These are phyloP conservation scores for Leptographium radiaticola DNA, from an alignment of 2,329 filamentous ascomycete species.

Conservation along the genomic window DNA sequence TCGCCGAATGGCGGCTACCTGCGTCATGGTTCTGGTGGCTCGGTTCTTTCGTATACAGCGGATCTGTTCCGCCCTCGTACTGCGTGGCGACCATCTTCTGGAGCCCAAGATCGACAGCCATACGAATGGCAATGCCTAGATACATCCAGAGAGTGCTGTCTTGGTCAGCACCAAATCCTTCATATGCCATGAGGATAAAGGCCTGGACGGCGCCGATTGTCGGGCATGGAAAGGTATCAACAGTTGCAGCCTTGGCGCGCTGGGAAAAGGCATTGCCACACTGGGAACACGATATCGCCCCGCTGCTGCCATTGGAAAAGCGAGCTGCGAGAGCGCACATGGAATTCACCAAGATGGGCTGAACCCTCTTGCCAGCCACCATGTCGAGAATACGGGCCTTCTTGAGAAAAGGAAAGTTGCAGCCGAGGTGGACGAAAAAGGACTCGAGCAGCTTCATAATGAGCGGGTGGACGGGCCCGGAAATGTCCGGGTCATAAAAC, in stretches of 20 bases:
- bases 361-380: constrained; percentile 67
- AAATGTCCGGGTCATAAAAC: constrained; percentile 62
- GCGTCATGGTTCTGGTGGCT: constrained; percentile 19
- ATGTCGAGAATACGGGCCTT: constrained; percentile 60
- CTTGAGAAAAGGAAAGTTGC: constrained; percentile 74
- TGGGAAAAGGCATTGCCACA: constrained; percentile 69
- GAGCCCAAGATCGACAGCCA: constrained; percentile 69
- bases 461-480: constrained; percentile 56
- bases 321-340: constrained; percentile 72
- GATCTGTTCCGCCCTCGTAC: constrained; percentile 37
- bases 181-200: constrained; percentile 71
- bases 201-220: constrained; percentile 76
- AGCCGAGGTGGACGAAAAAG: constrained; percentile 73
- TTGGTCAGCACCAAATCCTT: constrained; percentile 77
- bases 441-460: constrained; percentile 66
- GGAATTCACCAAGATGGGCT: constrained; percentile 75
- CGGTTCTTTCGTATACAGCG: constrained; percentile 32
- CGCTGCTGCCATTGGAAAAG: constrained; percentile 48
- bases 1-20: constrained; percentile 10
- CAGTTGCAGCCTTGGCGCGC: constrained; percentile 67
- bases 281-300: constrained; percentile 38
- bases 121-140: constrained; percentile 71
- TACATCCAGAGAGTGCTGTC: constrained; percentile 94
- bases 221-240: constrained; percentile 72
- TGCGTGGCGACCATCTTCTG: constrained; percentile 68